Base-by-base conservation (phyloP, 169 alveolate species). In the Plasmodium fragile region DNA sequence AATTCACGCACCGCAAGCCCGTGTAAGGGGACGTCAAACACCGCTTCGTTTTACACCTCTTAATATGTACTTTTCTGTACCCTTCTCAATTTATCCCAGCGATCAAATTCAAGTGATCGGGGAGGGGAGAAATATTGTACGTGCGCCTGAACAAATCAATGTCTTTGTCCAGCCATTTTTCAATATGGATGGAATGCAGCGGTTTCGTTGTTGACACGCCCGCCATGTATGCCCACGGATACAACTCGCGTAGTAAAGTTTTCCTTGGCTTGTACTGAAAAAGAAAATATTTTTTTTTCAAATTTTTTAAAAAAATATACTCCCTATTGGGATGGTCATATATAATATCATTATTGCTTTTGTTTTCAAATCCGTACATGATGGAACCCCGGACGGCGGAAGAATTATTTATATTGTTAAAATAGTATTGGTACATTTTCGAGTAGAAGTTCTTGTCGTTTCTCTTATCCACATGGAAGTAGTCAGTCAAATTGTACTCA, bases 211-310 rank as follows among this genome's bases (percentile, higher is more conserved):
- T 43, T 55, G 52, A 32, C 53, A 81, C 82, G 0, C 83, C 94
- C 5, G 94, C 78, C 39, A 39, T 90, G 73, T 90, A 90, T 8
- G 94, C 94, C 94, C 94, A 90, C 6, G 94, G 94, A 43, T 90
- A 90, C 45, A 90, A 45, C 53, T 90, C 77, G 8, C 59, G 30
- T 59, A 90, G 36, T 36, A 90, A 32, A 28, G 30, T 69, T 80
- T 90, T 80, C 52, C 94, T 79, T 45, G 94, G 94, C 73, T 90
- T 90, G 75, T 90, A 90, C 82, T 90, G 90, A 39, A 90, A 90
- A 79, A 80, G 92, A 80, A 90, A 25, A 81, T 80, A 80, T 16
- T 90, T 90, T 81, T 90, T 90, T 80, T 36, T 39, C 32, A 13
- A 13, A 70, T 90, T 90, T 80, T 75, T 81, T 79, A 90, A 81